Evolutionary conservation across 495 filamentous ascomycete genomes (phyloP), one percentile per base, ranked within the genome.

Genomic region (Aspergillus heteromorphus): DNA sequence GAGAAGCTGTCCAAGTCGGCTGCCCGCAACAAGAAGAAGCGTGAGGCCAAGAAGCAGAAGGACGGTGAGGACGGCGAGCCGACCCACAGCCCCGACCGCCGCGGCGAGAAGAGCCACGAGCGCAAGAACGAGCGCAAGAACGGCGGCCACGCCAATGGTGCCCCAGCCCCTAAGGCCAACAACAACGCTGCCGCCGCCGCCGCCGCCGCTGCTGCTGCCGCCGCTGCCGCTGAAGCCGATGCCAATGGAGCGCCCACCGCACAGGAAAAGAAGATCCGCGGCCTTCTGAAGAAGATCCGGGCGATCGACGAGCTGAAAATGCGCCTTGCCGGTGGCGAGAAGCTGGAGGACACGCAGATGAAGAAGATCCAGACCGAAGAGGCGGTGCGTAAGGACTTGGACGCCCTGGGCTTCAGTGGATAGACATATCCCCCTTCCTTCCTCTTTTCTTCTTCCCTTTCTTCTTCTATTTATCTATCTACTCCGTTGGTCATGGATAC

Each of bases 21-120:
- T 0, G 72, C 92, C 49, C 96, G 97, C 77, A 98, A 97, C 76
- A 97, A 97, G 84, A 97, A 97, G 82, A 98, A 98, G 81, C 81
- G 92, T 31, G 91, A 95, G 65, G 92, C 91, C 50, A 96, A 95
- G 79, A 97, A 97, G 71, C 83, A 83, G 23, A 93, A 91, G 68
- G 89, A 92, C 6, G 87, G 79, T 11, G 78, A 78, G 18, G 84
- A 82, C 57, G 64, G 54, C 6, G 57, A 56, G 49, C 62, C 66
- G 53, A 67, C 63, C 30, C 80, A 83, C 49, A 89, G 86, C 65
- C 87, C 88, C 19, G 83, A 89, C 57, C 77, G 82, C 47, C 76
- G 82, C 45, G 79, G 79, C 62, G 70, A 72, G 31, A 70, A 72
- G 60, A 58, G 75, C 17, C 77, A 80, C 42, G 73, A 80, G 51